phyloP scores from a whole-genome alignment of 225 moss, liverwort and hornwort genomes.

The Polytrichum formosum region DNA sequence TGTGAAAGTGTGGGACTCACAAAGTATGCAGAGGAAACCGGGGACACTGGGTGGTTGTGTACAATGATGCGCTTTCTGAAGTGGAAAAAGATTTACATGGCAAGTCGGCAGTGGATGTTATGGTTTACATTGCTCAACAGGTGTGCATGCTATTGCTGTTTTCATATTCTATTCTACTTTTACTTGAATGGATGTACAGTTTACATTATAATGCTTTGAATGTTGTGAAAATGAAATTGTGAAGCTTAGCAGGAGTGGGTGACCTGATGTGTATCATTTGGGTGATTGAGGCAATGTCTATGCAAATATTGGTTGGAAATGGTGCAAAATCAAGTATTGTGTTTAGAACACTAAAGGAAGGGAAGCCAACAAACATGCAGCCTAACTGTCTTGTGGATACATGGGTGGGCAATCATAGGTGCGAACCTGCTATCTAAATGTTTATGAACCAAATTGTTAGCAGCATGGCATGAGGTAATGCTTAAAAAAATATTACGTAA shows the following conservation, averaged over 20 bases:
- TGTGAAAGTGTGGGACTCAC: constrained; percentile 16
- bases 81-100: constrained; percentile 47
- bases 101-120: constrained; percentile 57
- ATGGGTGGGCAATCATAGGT: constrained; percentile 91
- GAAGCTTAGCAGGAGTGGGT: too few species aligned
- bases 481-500: too few species aligned
- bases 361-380: constrained; percentile 58
- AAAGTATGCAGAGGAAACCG: constrained; percentile 36
- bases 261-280: too few species aligned
- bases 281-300: not conserved
- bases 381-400: constrained; percentile 89
- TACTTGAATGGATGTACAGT: too few species aligned
- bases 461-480: too few species aligned
- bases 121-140: constrained; percentile 60
- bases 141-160: constrained; percentile 19
- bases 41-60: constrained; percentile 66
- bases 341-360: constrained; percentile 50
- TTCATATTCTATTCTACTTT: too few species aligned
- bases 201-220: too few species aligned
- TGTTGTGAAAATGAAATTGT: too few species aligned
- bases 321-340: constrained; percentile 39
- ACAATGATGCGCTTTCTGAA: constrained; percentile 54
- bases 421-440: not conserved
- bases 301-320: constrained; percentile 42
- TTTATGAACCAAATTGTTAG: too few species aligned